Conservation (phyloP, 2,329 filamentous ascomycete species). For the Xylariaceae sp. region DNA sequence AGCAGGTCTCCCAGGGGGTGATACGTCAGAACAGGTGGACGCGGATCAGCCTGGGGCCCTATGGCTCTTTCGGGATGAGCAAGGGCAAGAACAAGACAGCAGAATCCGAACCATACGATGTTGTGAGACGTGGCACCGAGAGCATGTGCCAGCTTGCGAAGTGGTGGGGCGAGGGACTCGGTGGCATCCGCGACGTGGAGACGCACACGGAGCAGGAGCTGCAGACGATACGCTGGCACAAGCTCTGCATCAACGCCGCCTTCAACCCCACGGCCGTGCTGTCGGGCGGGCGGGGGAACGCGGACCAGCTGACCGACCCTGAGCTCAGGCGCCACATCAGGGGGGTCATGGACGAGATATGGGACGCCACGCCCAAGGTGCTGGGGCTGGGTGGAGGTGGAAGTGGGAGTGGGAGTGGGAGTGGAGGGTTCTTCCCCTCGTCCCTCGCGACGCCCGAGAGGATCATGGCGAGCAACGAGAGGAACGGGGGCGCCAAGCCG, state of each 20-base stretch:
- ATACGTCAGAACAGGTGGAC: slow-evolving; percentile 71
- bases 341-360: slow-evolving; percentile 65
- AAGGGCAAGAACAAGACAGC: slow-evolving; percentile 16
- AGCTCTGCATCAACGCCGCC: slow-evolving; percentile 69
- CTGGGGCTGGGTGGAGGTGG: too few species aligned
- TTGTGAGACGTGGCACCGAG: slow-evolving; percentile 33
- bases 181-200: slow-evolving; percentile 60
- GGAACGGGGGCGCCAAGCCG: slow-evolving; percentile 58
- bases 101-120: too few species aligned
- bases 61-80: slow-evolving; percentile 41
- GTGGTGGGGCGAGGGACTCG: slow-evolving; percentile 50
- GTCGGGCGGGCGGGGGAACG: slow-evolving; percentile 58
- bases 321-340: slow-evolving; percentile 58
- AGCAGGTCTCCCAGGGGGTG: slow-evolving; percentile 56
- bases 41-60: slow-evolving; percentile 63
- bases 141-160: slow-evolving; percentile 45
- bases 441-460: slow-evolving; percentile 57
- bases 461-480: slow-evolving; percentile 57
- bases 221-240: slow-evolving; percentile 69
- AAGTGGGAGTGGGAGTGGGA: too few species aligned
- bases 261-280: slow-evolving; percentile 70
- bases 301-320: slow-evolving; percentile 58
- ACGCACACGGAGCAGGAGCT: slow-evolving; percentile 59
- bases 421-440: slow-evolving; percentile 52
- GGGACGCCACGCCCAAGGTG: slow-evolving; percentile 57